Evolutionary conservation across 139 green algal genomes (phyloP).

Genomic region (Picochlorum sp.): DNA sequence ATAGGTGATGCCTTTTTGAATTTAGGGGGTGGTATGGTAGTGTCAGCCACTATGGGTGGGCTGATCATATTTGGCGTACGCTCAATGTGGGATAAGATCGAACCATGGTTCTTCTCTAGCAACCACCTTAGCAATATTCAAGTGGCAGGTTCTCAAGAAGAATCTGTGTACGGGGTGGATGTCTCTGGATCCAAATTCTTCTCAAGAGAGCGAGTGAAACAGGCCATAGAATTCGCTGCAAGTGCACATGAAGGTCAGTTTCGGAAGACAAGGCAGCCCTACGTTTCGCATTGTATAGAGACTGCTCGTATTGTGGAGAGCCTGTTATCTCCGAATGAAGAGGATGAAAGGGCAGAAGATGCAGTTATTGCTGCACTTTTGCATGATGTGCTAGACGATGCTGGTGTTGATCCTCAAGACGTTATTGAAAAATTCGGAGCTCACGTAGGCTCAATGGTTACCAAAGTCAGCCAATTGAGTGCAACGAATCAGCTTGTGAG

Average conservation of each 20-base stretch:
- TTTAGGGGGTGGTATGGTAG: neutral
- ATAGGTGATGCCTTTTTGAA: too few species aligned
- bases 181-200: constrained; percentile 47
- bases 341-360: constrained; percentile 48
- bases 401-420: constrained; percentile 29
- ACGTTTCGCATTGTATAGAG: constrained; percentile 87
- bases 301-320: constrained; percentile 82
- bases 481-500: constrained; percentile 82
- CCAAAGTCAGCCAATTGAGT: constrained; percentile 65
- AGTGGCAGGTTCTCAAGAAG: neutral
- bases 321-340: constrained; percentile 18
- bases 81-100: constrained; percentile 16
- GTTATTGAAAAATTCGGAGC: constrained; percentile 57
- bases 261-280: constrained; percentile 79
- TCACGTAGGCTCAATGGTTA: constrained; percentile 63
- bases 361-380: constrained; percentile 78
- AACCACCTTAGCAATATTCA: neutral
- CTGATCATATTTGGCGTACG: constrained; percentile 12
- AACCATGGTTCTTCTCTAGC: constrained; percentile 7
- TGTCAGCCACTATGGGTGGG: neutral
- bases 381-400: constrained; percentile 94
- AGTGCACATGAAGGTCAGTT: constrained; percentile 51
- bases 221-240: constrained; percentile 71
- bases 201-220: constrained; percentile 28
- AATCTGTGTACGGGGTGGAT: constrained; percentile 49